These are phyloP conservation scores for Craterostigma plantagineum DNA, from an alignment of 257 asterid species.

Conservation along the genomic window DNA sequence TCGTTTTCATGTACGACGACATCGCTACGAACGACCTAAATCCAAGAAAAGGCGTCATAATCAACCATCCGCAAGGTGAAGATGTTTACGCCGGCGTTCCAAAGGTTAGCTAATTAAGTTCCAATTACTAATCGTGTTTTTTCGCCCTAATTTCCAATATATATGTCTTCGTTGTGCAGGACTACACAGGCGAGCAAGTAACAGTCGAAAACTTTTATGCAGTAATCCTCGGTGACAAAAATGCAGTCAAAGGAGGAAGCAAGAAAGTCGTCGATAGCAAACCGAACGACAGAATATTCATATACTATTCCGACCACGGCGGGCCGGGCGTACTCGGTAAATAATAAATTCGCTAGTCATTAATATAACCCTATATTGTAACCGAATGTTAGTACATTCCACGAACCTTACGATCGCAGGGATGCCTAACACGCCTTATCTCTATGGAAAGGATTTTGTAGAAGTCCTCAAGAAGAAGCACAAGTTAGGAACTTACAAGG, in stretches of 20 bases:
- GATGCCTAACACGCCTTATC: conserved; percentile 55
- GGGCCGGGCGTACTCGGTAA: conserved; percentile 95
- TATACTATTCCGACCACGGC: conserved; percentile 86
- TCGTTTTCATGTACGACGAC: conserved; percentile 91
- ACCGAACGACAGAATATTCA: conserved; percentile 56
- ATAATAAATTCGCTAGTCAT: conserved; percentile 9
- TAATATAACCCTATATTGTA: too few species aligned
- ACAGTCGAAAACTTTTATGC: conserved; percentile 48
- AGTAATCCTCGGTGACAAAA: conserved; percentile 65
- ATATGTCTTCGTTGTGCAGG: conserved; percentile 21
- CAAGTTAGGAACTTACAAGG: conserved; percentile 48
- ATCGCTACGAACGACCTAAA: conserved; percentile 44
- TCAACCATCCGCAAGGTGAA: conserved; percentile 59
- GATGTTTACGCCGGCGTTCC: conserved; percentile 87
- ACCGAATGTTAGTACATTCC: too few species aligned
- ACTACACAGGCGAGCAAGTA: conserved; percentile 60
- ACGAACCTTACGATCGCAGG: conserved; percentile 22
- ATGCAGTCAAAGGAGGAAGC: conserved; percentile 52
- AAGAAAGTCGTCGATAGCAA: conserved; percentile 60
- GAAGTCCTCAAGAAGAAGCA: conserved; percentile 64
- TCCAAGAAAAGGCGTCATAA: conserved; percentile 64
- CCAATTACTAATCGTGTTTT: too few species aligned
- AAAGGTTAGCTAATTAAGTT: conserved; percentile 34
- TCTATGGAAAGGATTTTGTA: conserved; percentile 58
- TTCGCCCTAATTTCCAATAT: too few species aligned